A percentile compares a stretch with the other conserved stretches of the same genome.
phyloP scores from a whole-genome alignment of 106 monocot species.

The Platanthera zijinensis region DNA sequence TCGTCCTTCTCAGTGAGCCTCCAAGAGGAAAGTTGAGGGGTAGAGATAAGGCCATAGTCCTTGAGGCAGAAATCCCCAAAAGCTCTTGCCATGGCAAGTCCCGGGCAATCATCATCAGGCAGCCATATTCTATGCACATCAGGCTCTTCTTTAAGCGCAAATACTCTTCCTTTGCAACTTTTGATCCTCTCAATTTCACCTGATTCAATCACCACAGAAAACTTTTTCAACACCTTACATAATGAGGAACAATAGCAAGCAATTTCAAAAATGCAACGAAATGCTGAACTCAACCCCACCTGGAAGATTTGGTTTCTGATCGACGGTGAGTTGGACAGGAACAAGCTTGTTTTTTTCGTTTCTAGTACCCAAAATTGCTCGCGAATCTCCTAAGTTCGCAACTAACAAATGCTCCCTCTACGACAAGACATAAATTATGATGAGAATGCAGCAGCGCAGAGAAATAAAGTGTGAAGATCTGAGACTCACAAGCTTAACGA shows the following conservation, averaged over 20 bases:
- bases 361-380: slow-evolving; percentile 35
- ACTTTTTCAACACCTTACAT: not conserved
- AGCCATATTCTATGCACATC: slow-evolving; percentile 42
- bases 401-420: slow-evolving; percentile 36
- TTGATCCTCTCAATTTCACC: slow-evolving; percentile 42
- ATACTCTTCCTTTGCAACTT: slow-evolving; percentile 42
- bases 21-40: slow-evolving; percentile 30
- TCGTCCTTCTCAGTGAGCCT: slow-evolving; percentile 40
- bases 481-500: slow-evolving; percentile 31
- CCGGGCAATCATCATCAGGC: slow-evolving; percentile 41
- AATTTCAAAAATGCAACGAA: not conserved
- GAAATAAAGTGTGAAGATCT: not conserved
- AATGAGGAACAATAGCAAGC: not conserved
- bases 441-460: not conserved
- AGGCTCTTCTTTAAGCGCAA: slow-evolving; percentile 42
- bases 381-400: slow-evolving; percentile 46
- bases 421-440: not conserved
- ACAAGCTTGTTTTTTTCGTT: slow-evolving; percentile 26
- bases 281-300: slow-evolving; percentile 12
- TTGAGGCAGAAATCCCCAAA: slow-evolving; percentile 57
- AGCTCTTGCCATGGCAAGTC: slow-evolving; percentile 52
- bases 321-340: slow-evolving; percentile 41
- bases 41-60: slow-evolving; percentile 43
- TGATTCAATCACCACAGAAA: not conserved
- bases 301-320: slow-evolving; percentile 47